Evolutionary conservation across 495 filamentous ascomycete genomes (phyloP).

Genomic region (Copromyces sp.): DNA sequence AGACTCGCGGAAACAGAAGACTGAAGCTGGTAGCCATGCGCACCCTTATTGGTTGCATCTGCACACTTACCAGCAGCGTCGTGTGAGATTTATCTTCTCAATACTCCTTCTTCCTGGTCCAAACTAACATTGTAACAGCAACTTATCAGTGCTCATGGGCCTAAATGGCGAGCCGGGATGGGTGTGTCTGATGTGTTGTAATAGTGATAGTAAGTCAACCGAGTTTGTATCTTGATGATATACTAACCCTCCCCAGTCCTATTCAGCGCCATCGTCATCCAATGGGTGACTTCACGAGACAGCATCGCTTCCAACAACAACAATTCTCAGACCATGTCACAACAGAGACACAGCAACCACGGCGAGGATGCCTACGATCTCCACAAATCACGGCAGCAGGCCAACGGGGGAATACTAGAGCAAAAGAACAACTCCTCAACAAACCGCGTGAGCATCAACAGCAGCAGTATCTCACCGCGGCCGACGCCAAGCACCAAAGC

Average conservation of each 20-base stretch:
- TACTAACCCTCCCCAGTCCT: slow-evolving; percentile 27
- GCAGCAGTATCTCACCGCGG: slow-evolving; percentile 4
- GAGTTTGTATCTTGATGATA: neutral
- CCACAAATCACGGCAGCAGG: neutral
- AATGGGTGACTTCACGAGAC: slow-evolving; percentile 45
- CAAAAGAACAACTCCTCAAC: neutral
- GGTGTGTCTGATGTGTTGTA: slow-evolving; percentile 48
- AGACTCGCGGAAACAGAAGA: slow-evolving; percentile 22
- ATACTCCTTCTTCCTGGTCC: neutral
- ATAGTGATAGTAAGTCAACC: slow-evolving; percentile 36
- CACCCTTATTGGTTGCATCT: slow-evolving; percentile 40
- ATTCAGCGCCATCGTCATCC: slow-evolving; percentile 41
- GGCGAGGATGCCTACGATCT: slow-evolving; percentile 12
- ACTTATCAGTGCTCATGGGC: slow-evolving; percentile 39
- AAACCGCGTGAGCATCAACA: slow-evolving; percentile 3
- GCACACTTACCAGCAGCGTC: slow-evolving; percentile 37
- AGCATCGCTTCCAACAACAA: slow-evolving; percentile 11
- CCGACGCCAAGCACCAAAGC: slow-evolving; percentile 12
- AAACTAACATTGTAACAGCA: slow-evolving; percentile 18
- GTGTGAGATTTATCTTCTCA: slow-evolving; percentile 21
- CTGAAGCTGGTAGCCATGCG: slow-evolving; percentile 33
- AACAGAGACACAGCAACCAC: neutral
- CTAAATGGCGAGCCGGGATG: slow-evolving; percentile 45
- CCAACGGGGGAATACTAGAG: neutral
- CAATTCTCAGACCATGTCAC: slow-evolving; percentile 9